Percentiles rank a stretch among this genome's conserved stretches.
Evolutionary conservation across 306 rosid genomes (phyloP).

Genomic region (Quercus agrifolia): DNA sequence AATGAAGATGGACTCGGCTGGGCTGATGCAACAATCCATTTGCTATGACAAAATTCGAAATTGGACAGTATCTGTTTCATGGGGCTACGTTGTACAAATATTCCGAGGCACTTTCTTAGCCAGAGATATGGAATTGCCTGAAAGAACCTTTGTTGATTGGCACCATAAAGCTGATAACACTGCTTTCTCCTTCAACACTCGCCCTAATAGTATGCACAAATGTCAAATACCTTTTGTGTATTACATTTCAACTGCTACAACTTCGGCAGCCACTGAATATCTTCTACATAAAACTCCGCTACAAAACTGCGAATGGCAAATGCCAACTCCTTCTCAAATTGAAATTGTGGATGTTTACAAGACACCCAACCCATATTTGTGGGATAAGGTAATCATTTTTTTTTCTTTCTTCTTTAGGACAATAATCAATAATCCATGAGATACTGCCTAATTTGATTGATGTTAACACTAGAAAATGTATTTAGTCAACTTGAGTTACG

Average conservation of each 20-base stretch:
- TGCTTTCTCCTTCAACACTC: constrained; percentile 53
- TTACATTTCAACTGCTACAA: not conserved
- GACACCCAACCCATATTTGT: constrained; percentile 44
- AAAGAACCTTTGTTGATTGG: constrained; percentile 69
- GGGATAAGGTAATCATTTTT: constrained; percentile 54
- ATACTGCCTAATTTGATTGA: no score
- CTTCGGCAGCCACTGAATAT: constrained; percentile 23
- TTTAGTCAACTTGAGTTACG: no score
- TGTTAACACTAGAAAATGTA: no score
- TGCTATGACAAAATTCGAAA: constrained; percentile 56
- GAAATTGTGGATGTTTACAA: constrained; percentile 36
- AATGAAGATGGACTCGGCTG: constrained; percentile 53
- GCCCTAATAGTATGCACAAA: constrained; percentile 26
- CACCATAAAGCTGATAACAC: constrained; percentile 43
- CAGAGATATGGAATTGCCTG: constrained; percentile 65
- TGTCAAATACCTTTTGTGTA: constrained; percentile 17
- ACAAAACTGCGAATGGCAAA: constrained; percentile 55
- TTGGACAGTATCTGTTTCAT: constrained; percentile 72
- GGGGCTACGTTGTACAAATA: constrained; percentile 84
- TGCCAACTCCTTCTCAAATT: constrained; percentile 39
- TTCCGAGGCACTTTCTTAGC: constrained; percentile 49
- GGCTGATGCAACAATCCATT: constrained; percentile 68
- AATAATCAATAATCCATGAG: no score
- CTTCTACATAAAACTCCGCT: not conserved
- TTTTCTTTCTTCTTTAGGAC: no score